Evolutionary conservation across 257 asterid species (phyloP), one percentile per base, ranked within the genome.

Genomic region (Jacaranda copaia): DNA sequence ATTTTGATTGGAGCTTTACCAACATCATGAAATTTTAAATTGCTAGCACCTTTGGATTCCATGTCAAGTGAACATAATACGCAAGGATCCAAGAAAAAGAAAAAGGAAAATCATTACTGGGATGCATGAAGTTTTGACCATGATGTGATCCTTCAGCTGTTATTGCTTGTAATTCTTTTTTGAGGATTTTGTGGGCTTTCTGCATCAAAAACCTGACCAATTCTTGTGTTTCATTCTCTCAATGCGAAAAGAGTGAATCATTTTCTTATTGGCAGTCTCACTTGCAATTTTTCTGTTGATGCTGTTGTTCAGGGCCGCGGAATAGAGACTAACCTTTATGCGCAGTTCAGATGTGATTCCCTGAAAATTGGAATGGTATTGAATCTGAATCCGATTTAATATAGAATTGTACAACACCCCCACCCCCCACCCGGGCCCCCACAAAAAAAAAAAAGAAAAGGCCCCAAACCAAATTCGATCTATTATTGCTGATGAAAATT

Each of bases 291-390:
- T 45, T 19, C 39, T 66, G 56, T 70, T 70, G 8, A 39, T 72
- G 39, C 61, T 72, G 40, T 57, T 70, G 39, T 62, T 67, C 89
- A 94, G 99, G 99, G 99, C 60, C 98, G 99, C 20, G 98, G 99
- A 74, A 81, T 95, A 80, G 99, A 95, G 87, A 95, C 99, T 11
- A 95, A 95, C 88, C 97, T 95, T 55, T 95, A 95, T 63, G 98
- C 98, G 43, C 91, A 85, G 82, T 95, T 95, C 76, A 90, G 85
- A 84, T 93, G 99, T 25, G 99, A 95, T 83, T 93, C 99, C 80
- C 81, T 93, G 83, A 93, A 93, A 83, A 87, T 93, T 82, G 97
- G 93, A 49, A 93, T 95, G 99, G 99, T 94, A 91, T 83, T 76
- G 67, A 51, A 53, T 53, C 55, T 75, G 58, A 46, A 36, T 52